Base-by-base conservation (phyloP, 768 basidiomycete species). In the Plicaturopsis crispa region DNA sequence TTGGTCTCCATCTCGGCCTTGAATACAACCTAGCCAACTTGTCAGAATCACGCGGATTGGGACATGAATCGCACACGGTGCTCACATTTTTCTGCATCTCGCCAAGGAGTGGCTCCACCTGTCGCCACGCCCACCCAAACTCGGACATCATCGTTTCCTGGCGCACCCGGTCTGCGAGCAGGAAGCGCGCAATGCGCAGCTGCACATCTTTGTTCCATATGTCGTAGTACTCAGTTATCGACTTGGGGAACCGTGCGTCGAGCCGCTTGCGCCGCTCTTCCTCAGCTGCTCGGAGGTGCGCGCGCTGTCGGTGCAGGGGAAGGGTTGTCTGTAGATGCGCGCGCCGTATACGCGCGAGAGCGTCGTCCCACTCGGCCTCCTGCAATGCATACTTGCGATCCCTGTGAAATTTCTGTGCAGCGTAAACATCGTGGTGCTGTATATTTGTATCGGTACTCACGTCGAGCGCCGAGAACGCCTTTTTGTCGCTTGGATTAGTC, bases 71-170 rank as follows among this genome's bases (percentile, higher is more conserved):
- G 34, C 7, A 35, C 43, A 5, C 21, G 14, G 19, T 4, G 54
- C 70, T 45, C 45, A 77, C 73, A 43, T 70, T 64, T 21, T 51
- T 48, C 24, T 59, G 49, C 47, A 65, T 75, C 4, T 55, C 53
- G 0, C 62, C 52, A 24, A 57, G 44, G 31, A 80, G 58, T 2
- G 72, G 65, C 11, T 59, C 47, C 14, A 70, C 69, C 38, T 71
- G 68, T 28, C 67, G 60, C 57, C 60, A 74, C 0, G 66, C 63
- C 79, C 78, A 81, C 1, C 60, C 56, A 49, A 61, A 78, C 37
- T 74, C 63, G 20, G 44, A 47, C 51, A 69, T 48, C 63, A 73
- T 69, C 48, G 44, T 66, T 38, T 80, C 77, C 43, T 67, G 61
- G 23, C 55, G 59, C 5, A 35, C 18, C 6, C 38, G 35, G 22